phyloP scores from a whole-genome alignment of 2,329 filamentous ascomycete species.

The Clonostachys byssicola region DNA sequence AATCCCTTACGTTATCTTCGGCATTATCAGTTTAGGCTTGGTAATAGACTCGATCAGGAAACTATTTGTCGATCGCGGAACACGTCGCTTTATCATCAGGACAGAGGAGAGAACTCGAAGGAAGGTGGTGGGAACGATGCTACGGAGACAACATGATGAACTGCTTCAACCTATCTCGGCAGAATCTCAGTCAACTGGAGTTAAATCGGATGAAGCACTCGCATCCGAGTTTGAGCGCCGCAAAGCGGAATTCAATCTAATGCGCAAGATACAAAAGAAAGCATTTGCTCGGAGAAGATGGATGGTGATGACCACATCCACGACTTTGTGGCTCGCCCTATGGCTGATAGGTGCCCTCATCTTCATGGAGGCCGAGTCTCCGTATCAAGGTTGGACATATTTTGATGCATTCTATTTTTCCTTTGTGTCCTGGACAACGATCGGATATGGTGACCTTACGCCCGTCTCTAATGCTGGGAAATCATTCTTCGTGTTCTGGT shows the following conservation, averaged over 20 bases:
- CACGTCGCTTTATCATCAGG: constrained; percentile 46
- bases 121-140: constrained; percentile 37
- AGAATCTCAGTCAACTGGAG: constrained; percentile 3
- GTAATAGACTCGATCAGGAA: constrained; percentile 77
- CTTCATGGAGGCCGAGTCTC: constrained; percentile 53
- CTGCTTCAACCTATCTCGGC: constrained; percentile 44
- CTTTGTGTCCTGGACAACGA: constrained; percentile 78
- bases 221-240: constrained; percentile 53
- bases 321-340: constrained; percentile 64
- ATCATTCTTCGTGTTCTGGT: constrained; percentile 93
- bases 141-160: constrained; percentile 35
- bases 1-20: constrained; percentile 79
- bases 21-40: constrained; percentile 80
- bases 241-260: constrained; percentile 69
- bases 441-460: constrained; percentile 80
- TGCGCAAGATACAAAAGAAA: constrained; percentile 73
- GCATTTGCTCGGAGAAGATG: constrained; percentile 67
- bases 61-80: constrained; percentile 54
- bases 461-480: constrained; percentile 75
- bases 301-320: constrained; percentile 66
- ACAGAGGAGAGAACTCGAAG: constrained; percentile 57
- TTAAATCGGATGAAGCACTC: neutral
- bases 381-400: constrained; percentile 63
- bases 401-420: constrained; percentile 83
- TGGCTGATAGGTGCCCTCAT: constrained; percentile 79